These are phyloP conservation scores for Lactarius psammicola DNA, from an alignment of 768 basidiomycete genomes.

Conservation along the genomic window DNA sequence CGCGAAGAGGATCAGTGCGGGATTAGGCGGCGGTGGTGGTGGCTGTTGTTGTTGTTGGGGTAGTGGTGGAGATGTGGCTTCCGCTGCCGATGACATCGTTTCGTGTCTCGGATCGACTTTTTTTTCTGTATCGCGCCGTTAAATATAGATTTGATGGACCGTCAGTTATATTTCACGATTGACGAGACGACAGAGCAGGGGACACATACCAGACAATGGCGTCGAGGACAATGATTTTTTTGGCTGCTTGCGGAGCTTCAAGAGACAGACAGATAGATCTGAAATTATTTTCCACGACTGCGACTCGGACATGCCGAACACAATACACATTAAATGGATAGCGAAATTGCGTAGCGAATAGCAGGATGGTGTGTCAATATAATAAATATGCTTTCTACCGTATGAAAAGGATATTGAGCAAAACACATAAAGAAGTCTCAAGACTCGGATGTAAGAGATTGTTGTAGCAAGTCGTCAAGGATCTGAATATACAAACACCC, in stretches of 20 bases:
- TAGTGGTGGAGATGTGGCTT: constrained; percentile 22
- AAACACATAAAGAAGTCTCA: not conserved
- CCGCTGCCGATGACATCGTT: constrained; percentile 10
- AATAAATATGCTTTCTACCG: constrained; percentile 9
- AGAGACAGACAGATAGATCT: not conserved
- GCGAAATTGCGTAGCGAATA: constrained; percentile 12
- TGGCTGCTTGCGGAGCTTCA: not conserved
- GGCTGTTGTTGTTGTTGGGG: no score
- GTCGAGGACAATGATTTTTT: not conserved
- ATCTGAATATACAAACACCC: constrained; percentile 24
- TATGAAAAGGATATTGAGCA: constrained; percentile 4
- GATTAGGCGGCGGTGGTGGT: constrained; percentile 40
- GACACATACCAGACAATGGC: not conserved
- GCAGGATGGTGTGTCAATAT: constrained; percentile 7
- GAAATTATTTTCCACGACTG: constrained; percentile 5
- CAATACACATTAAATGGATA: constrained; percentile 20
- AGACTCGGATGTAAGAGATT: constrained; percentile 13
- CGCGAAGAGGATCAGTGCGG: constrained; percentile 70
- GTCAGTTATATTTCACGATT: not conserved
- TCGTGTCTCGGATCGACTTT: not conserved
- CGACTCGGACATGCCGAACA: constrained; percentile 8
- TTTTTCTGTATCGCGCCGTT: not conserved
- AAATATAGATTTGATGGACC: not conserved
- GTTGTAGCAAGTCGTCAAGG: constrained; percentile 32
- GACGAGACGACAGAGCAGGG: not conserved